Evolutionary conservation across 2,329 filamentous ascomycete species (phyloP).

Genomic region (Leptographium galeiforme): DNA sequence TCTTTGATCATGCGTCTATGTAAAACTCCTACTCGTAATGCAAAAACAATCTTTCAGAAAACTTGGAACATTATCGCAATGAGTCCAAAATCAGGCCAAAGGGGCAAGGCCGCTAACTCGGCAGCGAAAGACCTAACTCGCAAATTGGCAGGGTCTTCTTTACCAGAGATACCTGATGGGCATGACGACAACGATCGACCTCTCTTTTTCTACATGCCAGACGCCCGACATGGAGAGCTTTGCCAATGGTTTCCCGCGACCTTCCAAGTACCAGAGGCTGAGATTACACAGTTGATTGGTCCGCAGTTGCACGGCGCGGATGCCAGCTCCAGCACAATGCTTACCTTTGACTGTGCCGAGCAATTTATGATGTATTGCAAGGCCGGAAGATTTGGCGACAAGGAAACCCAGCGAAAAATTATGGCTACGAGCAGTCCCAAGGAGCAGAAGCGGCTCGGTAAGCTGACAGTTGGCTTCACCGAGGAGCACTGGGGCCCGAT

Average conservation of each 20-base stretch:
- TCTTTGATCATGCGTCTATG: no score
- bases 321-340: constrained; percentile 7
- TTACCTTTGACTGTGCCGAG: constrained; percentile 20
- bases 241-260: constrained; percentile 20
- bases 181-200: neutral
- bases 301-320: constrained; percentile 8
- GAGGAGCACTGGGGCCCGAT: neutral
- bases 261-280: constrained; percentile 15
- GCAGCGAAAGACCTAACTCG: no score
- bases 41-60: no score
- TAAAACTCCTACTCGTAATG: no score
- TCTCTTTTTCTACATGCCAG: constrained; percentile 19
- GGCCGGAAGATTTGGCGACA: constrained; percentile 21
- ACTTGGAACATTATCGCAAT: no score
- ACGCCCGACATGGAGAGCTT: constrained; percentile 17
- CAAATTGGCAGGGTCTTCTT: no score
- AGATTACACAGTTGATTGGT: constrained; percentile 16
- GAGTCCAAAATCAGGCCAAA: no score
- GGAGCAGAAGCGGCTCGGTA: constrained; percentile 2
- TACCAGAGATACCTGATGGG: no score
- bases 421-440: constrained; percentile 1
- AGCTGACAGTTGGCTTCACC: neutral
- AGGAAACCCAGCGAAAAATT: neutral
- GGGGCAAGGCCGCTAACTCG: no score
- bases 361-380: constrained; percentile 29